phyloP scores from a whole-genome alignment of 306 rosid genomes.

The Ormosia semicastrata region DNA sequence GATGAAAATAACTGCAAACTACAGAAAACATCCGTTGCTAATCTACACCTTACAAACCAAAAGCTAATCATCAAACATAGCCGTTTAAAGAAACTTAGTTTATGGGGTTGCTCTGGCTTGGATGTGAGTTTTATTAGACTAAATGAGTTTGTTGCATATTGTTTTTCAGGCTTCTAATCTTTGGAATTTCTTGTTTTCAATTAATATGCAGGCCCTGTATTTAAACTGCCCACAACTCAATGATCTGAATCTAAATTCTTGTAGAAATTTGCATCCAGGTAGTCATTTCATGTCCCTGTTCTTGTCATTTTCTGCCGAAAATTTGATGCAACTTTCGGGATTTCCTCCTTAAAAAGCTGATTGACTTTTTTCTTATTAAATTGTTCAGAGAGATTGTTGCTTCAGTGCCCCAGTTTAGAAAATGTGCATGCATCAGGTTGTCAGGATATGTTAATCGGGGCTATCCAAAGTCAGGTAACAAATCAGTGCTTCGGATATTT shows the following conservation, averaged over 20 bases:
- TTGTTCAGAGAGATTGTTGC: constrained; percentile 71
- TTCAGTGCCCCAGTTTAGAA: constrained; percentile 75
- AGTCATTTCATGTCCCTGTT: constrained; percentile 17
- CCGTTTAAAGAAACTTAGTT: constrained; percentile 80
- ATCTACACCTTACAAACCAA: constrained; percentile 60
- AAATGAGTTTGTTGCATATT: not conserved
- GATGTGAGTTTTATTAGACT: constrained; percentile 60
- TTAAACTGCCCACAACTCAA: constrained; percentile 81
- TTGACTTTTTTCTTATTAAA: constrained; percentile 5
- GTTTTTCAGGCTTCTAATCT: constrained; percentile 17
- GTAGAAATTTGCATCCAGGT: constrained; percentile 92
- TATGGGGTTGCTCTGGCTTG: constrained; percentile 97
- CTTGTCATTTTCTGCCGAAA: not conserved
- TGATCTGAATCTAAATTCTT: constrained; percentile 88
- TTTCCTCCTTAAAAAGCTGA: not conserved
- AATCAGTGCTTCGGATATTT: not conserved
- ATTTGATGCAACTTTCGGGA: not conserved
- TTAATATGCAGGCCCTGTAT: constrained; percentile 70
- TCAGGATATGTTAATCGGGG: constrained; percentile 49
- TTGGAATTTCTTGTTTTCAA: constrained; percentile 22
- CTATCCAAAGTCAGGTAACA: constrained; percentile 78
- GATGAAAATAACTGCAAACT: constrained; percentile 38
- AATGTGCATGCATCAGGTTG: constrained; percentile 88
- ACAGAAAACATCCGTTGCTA: constrained; percentile 39
- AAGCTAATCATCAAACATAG: constrained; percentile 85